Base-by-base conservation (phyloP, 2,329 filamentous ascomycete species). In the Aspergillus viridinutans region DNA sequence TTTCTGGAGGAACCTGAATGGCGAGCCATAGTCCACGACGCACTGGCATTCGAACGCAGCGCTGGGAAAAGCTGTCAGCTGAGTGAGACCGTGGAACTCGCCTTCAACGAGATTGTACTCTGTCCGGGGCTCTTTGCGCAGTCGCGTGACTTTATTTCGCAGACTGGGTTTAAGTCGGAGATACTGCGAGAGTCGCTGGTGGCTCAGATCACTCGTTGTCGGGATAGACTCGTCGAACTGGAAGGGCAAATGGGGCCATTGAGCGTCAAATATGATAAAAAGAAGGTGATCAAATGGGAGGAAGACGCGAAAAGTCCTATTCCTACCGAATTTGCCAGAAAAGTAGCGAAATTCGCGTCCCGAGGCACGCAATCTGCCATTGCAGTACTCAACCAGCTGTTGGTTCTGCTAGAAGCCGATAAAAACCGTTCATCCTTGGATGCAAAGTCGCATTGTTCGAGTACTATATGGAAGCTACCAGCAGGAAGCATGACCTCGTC, bases 1-100 rank as follows among this genome's bases (percentile, higher is more conserved):
- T 65, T 67, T n/a, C 26, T 66, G 4, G 64, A 58, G 21, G 47
- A 48, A 8, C 35, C 54, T 5, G 57, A 61, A 21, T 65, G 64
- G 63, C 38, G 60, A 9, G 28, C 52, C 12, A 57, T 60, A n/a
- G 59, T 56, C 14, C 47, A 49, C 9, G 58, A 63, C n/a, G 48
- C 53, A 1, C 29, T 58, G 1, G 25, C 47, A 5, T 26, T 49
- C 10, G 63, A 65, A 42, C 49, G 60, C 6, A 50, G 53, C 9
- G 49, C 49, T 0, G 65, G 63, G 2, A 62, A 48, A 25, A 55
- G 43, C 3, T 61, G 55, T 21, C 54, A 35, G 9, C 49, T 67
- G 8, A 55, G 58, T 2, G 56, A 53, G 21, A 52, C 65, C n/a
- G 57, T 60, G 14, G 65, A 67, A 9, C 56, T 55, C 20, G 56